Evolutionary conservation across 495 filamentous ascomycete genomes (phyloP), one percentile per base, ranked within the genome.

Genomic region (Xylaria flabelliformis): DNA sequence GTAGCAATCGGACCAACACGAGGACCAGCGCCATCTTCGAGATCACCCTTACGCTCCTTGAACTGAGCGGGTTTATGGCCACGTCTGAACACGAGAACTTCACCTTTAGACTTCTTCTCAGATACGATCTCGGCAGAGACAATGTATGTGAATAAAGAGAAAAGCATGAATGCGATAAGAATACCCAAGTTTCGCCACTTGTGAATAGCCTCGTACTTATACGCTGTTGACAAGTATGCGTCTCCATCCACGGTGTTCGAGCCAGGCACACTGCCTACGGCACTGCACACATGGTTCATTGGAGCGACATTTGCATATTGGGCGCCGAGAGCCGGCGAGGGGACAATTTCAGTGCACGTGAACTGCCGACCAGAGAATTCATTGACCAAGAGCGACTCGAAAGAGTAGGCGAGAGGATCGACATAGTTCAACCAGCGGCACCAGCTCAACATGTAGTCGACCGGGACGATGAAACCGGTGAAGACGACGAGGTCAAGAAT

Each of bases 341-440:
- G 93, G 2, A 95, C 84, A 10, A 64, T 42, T 36, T 71, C 69
- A 1, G 86, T 82, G 77, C 94, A 98, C 0, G 36, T 17, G 73
- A 93, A 95, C 0, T 87, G 70, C 6, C 91, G 89, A 42, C 82
- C 79, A 73, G 88, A 85, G 78, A 96, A 98, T 79, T 97, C 94
- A 76, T 98, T 98, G 74, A 97, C 89, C 90, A 98, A 93, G 13
- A 98, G 81, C 3, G 90, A 85, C 80, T 98, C 94, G 76, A 97
- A 98, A 1, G 92, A 89, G 74, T 97, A 98, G 1, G 88, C 90
- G 51, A 98, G 88, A 6, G 94, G 94, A 73, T 97, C 91, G 15
- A 97, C 79, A 72, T 93, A 97, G 74, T 93, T 93, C 46, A 98
- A 83, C 95, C 95, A 97, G 41, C 92, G 86, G 74, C 92, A 93